Evolutionary conservation across 2,329 filamentous ascomycete genomes (phyloP), one percentile per base, ranked within the genome.

Genomic region (Alternaria angustiovoidea): DNA sequence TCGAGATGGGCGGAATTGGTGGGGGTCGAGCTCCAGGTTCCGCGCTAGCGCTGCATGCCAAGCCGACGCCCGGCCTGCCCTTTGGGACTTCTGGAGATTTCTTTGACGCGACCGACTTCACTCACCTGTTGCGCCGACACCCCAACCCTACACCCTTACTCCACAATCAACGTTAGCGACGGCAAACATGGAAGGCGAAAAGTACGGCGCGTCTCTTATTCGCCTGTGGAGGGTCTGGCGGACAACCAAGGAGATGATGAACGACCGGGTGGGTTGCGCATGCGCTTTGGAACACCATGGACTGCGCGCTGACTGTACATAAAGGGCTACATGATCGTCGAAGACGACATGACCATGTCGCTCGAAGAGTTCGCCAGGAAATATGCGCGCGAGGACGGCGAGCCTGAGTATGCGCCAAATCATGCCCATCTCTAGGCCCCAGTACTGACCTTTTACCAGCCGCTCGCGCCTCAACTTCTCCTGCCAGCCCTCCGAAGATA

Each of bases 241-340:
- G 80, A 99, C 95, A 8, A 89, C 93, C 49, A 93, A 96, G 80
- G 92, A 99, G 85, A 96, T 99, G 94, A 90, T 95, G 71, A 85
- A 87, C 63, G 95, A 98, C 80, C 84, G 94, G 79, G 94, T 97
- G 87, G 73, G 91, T 74, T 72, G 62, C 61, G 64, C 67, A 59
- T 65, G 56, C 62, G 70, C 61, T 46, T 44, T 47, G 54, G 51
- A 24, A 46, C 52, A 57, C 59, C 47, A 28, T 48, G 49, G 49
- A 66, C 44, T 47, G 38, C 63, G 61, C 61, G 67, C 70, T 72
- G 65, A 65, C 54, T 51, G 51, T 47, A 39, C 24, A 24, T 0
- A 18, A 78, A 97, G 94, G 95, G 96, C 73, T 99, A 99, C 82
- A 91, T 96, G 75, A 86, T 99, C 42, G 87, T 91, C 38, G 92